Evolutionary conservation across 768 basidiomycete species (phyloP).

Genomic region (Lactarius trivialis): DNA sequence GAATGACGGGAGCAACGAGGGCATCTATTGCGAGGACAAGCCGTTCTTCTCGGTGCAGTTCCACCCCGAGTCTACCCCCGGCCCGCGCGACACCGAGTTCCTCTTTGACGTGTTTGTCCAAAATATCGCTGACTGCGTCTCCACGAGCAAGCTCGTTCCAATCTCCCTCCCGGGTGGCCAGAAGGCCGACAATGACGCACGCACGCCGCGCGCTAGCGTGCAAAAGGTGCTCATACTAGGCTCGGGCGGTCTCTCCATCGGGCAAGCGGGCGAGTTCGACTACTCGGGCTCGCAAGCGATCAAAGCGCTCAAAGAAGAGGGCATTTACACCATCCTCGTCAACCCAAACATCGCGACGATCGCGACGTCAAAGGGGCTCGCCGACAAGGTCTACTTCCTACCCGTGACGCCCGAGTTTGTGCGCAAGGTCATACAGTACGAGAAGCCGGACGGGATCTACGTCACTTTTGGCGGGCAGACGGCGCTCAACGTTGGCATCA

Average conservation of each 20-base stretch:
- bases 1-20: slow-evolving; percentile 96
- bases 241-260: slow-evolving; percentile 95
- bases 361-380: slow-evolving; percentile 92
- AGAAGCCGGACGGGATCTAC: slow-evolving; percentile 98
- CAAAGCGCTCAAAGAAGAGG: slow-evolving; percentile 98
- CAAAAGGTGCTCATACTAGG: slow-evolving; percentile 95
- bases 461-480: slow-evolving; percentile 99
- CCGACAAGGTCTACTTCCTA: slow-evolving; percentile 99
- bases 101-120: slow-evolving; percentile 96
- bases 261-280: slow-evolving; percentile 99
- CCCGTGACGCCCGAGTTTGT: slow-evolving; percentile 98
- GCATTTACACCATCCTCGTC: slow-evolving; percentile 97
- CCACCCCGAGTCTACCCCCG: slow-evolving; percentile 96
- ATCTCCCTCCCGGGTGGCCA: slow-evolving; percentile 73
- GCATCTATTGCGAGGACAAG: slow-evolving; percentile 86
- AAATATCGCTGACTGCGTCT: slow-evolving; percentile 69
- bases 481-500: slow-evolving; percentile 92
- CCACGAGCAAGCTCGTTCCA: slow-evolving; percentile 46
- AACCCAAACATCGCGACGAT: slow-evolving; percentile 99
- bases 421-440: slow-evolving; percentile 95
- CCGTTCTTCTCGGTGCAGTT: slow-evolving; percentile 99
- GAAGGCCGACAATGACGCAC: slow-evolving; percentile 75
- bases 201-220: slow-evolving; percentile 65
- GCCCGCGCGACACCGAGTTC: slow-evolving; percentile 97
- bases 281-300: slow-evolving; percentile 99